These are phyloP conservation scores for Ramaria sp. DNA, from an alignment of 768 basidiomycete species.

Conservation along the genomic window DNA sequence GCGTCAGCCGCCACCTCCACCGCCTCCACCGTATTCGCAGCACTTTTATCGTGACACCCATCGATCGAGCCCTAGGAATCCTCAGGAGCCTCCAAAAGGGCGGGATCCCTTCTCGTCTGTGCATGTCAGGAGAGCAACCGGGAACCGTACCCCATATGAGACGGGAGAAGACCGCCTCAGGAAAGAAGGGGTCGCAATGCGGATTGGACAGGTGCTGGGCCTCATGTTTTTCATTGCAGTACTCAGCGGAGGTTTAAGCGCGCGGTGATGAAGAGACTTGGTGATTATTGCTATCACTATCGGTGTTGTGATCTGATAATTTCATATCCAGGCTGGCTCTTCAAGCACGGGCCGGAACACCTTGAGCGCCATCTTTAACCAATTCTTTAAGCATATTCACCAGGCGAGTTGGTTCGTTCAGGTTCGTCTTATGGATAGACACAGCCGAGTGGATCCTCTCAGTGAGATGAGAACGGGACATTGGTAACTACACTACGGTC, in stretches of 20 bases:
- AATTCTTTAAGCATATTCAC: too few relatives aligned
- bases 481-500: constrained; percentile 45
- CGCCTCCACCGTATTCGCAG: constrained; percentile 11
- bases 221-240: constrained; percentile 19
- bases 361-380: too few relatives aligned
- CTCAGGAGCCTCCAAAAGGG: constrained; percentile 7
- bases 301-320: too few relatives aligned
- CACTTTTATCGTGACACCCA: constrained; percentile 5
- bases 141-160: neutral
- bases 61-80: neutral
- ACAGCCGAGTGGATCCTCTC: constrained; percentile 29
- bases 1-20: neutral
- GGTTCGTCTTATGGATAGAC: constrained; percentile 23
- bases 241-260: constrained; percentile 14
- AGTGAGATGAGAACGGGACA: constrained; percentile 38
- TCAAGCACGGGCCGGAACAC: too few relatives aligned
- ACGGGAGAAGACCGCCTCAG: constrained; percentile 13
- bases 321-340: too few relatives aligned
- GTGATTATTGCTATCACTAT: too few relatives aligned
- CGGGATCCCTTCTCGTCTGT: constrained; percentile 19
- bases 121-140: constrained; percentile 19
- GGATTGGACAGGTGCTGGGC: constrained; percentile 18
- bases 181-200: constrained; percentile 15
- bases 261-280: neutral
- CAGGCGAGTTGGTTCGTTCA: too few relatives aligned